phyloP scores from a whole-genome alignment of 306 rosid species.

The Trifolium repens region DNA sequence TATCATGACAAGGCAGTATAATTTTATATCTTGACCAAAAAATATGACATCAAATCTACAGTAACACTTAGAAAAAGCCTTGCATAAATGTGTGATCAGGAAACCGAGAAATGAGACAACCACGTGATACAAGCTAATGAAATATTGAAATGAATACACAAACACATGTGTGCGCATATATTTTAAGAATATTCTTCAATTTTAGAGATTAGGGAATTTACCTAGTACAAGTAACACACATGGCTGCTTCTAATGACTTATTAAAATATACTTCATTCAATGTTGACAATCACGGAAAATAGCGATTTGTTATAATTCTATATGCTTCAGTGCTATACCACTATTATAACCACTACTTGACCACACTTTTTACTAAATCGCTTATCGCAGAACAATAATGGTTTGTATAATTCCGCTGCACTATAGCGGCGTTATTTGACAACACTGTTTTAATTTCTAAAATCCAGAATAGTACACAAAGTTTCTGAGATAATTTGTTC shows the following conservation, averaged over 20 bases:
- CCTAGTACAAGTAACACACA: neutral
- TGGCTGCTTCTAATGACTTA: neutral
- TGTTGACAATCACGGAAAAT: neutral
- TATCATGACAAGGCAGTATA: constrained; percentile 21
- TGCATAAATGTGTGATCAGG: constrained; percentile 15
- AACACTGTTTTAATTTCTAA: neutral
- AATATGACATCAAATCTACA: constrained; percentile 8
- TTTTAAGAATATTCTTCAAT: constrained; percentile 18
- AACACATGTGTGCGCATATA: neutral
- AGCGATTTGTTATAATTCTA: neutral
- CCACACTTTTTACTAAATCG: neutral
- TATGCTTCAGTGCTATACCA: neutral
- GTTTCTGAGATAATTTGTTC: constrained; percentile 25
- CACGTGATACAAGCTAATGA: neutral
- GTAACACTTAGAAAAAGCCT: constrained; percentile 32
- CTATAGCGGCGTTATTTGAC: neutral
- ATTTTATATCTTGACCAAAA: constrained; percentile 27
- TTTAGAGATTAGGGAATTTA: constrained; percentile 17
- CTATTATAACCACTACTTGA: neutral
- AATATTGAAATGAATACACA: constrained; percentile 28
- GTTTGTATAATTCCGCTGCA: neutral
- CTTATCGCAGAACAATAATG: neutral
- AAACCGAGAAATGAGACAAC: constrained; percentile 24
- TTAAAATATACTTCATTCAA: constrained; percentile 3
- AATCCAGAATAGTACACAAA: constrained; percentile 28